Evolutionary conservation across 768 basidiomycete species (phyloP).

Genomic region (Lactarius tabidus): DNA sequence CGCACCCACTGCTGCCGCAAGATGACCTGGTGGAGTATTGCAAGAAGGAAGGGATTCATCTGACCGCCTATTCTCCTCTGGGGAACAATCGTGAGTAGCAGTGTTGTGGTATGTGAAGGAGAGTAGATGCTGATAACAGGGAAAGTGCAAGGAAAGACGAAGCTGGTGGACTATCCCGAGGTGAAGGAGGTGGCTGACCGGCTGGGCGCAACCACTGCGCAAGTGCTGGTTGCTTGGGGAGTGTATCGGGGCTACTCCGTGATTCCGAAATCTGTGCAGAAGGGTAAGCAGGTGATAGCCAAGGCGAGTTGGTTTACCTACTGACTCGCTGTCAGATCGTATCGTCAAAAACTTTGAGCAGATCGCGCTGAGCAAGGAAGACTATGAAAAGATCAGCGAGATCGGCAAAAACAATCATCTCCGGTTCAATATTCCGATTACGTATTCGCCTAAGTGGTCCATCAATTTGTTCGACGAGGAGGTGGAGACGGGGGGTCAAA

Average conservation of each 20-base stretch:
- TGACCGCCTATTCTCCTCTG: slow-evolving; percentile 68
- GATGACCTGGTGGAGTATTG: slow-evolving; percentile 68
- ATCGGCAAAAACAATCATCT: slow-evolving; percentile 47
- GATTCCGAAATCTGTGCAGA: slow-evolving; percentile 79
- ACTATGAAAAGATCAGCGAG: slow-evolving; percentile 55
- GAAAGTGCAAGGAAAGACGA: slow-evolving; percentile 54
- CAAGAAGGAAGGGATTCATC: slow-evolving; percentile 63
- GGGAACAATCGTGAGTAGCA: slow-evolving; percentile 66
- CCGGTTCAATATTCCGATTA: slow-evolving; percentile 61
- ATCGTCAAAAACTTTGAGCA: slow-evolving; percentile 78
- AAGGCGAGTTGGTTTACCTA: neutral
- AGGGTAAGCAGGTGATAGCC: slow-evolving; percentile 34
- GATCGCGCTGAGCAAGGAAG: slow-evolving; percentile 59
- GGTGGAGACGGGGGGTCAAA: slow-evolving; percentile 38
- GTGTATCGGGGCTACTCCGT: slow-evolving; percentile 70
- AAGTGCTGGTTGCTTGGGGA: slow-evolving; percentile 83
- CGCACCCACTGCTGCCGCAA: slow-evolving; percentile 76
- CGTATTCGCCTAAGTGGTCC: slow-evolving; percentile 60
- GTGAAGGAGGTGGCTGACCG: slow-evolving; percentile 60
- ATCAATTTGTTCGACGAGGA: slow-evolving; percentile 68
- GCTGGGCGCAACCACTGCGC: slow-evolving; percentile 64
- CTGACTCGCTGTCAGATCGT: slow-evolving; percentile 38
- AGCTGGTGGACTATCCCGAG: slow-evolving; percentile 62
- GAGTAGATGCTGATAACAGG: slow-evolving; percentile 6
- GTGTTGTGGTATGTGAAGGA: neutral